Conservation (phyloP, 768 basidiomycete species). For the Trametes meyenii region DNA sequence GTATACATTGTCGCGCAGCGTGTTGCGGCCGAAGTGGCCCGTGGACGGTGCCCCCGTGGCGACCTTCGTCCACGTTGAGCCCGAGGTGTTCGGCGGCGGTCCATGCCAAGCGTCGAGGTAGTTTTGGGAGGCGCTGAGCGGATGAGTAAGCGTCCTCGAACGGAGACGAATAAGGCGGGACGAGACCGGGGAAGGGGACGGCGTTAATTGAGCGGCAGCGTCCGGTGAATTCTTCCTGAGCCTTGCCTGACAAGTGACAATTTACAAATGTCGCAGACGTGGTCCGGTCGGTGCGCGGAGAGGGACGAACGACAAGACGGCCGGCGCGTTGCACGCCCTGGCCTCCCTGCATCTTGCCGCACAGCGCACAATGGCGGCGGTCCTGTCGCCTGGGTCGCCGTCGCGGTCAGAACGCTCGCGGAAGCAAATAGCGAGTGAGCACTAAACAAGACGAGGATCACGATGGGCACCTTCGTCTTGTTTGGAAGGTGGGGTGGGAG, state of each 20-base stretch:
- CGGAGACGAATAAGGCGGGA: neutral
- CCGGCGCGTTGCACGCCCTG: no score
- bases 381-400: neutral
- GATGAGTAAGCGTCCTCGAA: no score
- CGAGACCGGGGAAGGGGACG: neutral
- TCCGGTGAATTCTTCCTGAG: neutral
- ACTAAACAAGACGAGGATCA: neutral
- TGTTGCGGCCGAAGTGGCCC: neutral
- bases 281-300: neutral
- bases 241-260: no score
- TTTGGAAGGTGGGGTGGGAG: neutral
- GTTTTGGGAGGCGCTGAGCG: neutral
- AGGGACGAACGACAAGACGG: no score
- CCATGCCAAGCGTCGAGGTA: no score
- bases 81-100: no score
- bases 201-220: neutral
- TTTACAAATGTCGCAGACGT: neutral
- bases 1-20: neutral
- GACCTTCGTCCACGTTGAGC: no score
- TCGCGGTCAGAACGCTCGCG: neutral
- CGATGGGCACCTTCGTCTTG: neutral
- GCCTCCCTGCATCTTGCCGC: no score
- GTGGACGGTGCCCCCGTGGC: no score
- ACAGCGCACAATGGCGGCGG: no score
- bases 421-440: constrained; percentile 1